These are phyloP conservation scores for Botrytis sinoallii DNA, from an alignment of 2,329 filamentous ascomycete genomes.

Conservation along the genomic window DNA sequence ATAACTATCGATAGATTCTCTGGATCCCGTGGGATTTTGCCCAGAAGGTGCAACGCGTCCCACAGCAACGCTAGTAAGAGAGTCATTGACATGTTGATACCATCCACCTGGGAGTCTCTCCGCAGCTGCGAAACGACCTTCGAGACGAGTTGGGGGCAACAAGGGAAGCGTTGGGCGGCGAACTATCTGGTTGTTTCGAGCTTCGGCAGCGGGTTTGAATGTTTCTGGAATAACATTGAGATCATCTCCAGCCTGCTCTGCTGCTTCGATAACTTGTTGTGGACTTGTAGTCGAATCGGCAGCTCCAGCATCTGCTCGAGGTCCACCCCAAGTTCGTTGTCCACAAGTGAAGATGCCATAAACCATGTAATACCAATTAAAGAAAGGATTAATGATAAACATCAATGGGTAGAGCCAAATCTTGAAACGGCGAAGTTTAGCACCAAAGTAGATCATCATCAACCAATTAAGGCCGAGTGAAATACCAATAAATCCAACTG, in stretches of 20 bases:
- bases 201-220: conserved; percentile 62
- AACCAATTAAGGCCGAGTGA: conserved; percentile 91
- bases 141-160: conserved; percentile 69
- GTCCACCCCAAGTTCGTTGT: conserved; percentile 93
- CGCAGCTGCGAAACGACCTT: conserved; percentile 74
- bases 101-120: conserved; percentile 65
- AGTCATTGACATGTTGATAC: conserved; percentile 68
- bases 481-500: conserved; percentile 89
- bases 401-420: conserved; percentile 93
- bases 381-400: conserved; percentile 93
- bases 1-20: conserved; percentile 66
- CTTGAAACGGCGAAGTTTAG: conserved; percentile 84
- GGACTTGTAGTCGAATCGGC: conserved; percentile 75
- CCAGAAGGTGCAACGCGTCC: conserved; percentile 33
- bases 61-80: conserved; percentile 55
- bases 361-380: conserved; percentile 95
- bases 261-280: conserved; percentile 78
- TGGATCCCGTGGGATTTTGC: conserved; percentile 46
- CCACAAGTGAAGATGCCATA: conserved; percentile 63
- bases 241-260: conserved; percentile 77
- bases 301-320: conserved; percentile 80
- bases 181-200: conserved; percentile 45
- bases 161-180: conserved; percentile 55
- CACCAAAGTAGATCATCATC: conserved; percentile 94
- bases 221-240: conserved; percentile 86